These are phyloP conservation scores for Diaporthe sp. DNA, from an alignment of 2,329 filamentous ascomycete genomes.

Conservation along the genomic window DNA sequence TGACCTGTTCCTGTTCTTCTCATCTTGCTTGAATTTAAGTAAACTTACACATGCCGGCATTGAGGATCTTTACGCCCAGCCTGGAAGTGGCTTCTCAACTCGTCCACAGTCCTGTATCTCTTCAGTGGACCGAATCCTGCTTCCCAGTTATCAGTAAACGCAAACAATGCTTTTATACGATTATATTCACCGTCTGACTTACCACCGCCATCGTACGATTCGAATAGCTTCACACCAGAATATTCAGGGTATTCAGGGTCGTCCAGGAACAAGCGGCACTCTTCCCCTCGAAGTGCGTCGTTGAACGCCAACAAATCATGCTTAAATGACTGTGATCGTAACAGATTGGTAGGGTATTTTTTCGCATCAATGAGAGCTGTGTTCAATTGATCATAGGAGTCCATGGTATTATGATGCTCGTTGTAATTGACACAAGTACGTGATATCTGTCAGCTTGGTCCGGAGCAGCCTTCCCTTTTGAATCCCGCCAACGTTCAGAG, in stretches of 20 bases:
- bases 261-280: neutral
- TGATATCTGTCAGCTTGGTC: neutral
- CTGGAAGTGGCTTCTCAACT: neutral
- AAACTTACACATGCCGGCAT: neutral
- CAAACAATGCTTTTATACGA: accelerated
- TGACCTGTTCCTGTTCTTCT: neutral
- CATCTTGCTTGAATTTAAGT: neutral
- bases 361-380: neutral
- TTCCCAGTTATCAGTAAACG: neutral
- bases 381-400: neutral
- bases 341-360: neutral
- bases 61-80: neutral
- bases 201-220: neutral
- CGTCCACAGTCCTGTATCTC: neutral
- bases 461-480: neutral
- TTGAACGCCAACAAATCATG: neutral
- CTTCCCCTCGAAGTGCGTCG: neutral
- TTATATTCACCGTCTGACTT: neutral
- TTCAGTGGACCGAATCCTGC: neutral
- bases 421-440: neutral
- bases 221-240: neutral
- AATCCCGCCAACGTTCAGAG: neutral
- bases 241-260: neutral
- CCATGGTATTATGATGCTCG: neutral
- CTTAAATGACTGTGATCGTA: neutral